Base-by-base conservation (phyloP, 176 grass and related monocot genomes). In the Cenchrus fungigraminus region DNA sequence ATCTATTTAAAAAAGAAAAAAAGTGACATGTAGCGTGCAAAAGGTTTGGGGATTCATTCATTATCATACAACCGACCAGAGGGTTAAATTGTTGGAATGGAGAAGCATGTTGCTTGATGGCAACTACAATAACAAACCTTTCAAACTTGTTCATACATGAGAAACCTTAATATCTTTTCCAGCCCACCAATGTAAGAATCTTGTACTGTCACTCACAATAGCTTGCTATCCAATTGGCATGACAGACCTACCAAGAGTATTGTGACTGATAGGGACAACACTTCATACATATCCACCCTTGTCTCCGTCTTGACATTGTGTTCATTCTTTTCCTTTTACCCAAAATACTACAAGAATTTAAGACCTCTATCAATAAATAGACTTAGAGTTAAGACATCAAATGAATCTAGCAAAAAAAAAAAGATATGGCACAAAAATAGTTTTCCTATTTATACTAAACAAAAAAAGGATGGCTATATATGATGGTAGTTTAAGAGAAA, bases 181-280 rank as follows among this genome's bases (percentile, higher is more conserved):
- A 53, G 49, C 7, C 15, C 31, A 10, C 29, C 16, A 56, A 22
- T 69, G 31, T 9, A 68, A 68, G 64, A 69, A 81, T 81, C 50
- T 56, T 84, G 47, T 55, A 76, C 73, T 45, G 46, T 44, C 58
- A 51, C 49, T 44, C 58, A 51, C 49, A 72, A 31, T 83, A n/a
- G 59, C 50, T 69, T 81, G 19, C 65, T 12, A 57, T 66, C 59
- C 62, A 84, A 65, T 76, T 52, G 31, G 71, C 59, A 65, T 65
- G 45, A 84, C 8, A 42, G 50, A 75, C 59, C 46, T 65, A 84
- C 47, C 71, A 40, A 13, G 58, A 75, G 71, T n/a, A 84, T 76
- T 76, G 60, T 44, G 20, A 76, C 60, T 45, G 49, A 84, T n/a
- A 67, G 20, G 13, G 82, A 84, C 72, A 56, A 84, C 34, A 67